phyloP scores from a whole-genome alignment of 176 grass and related monocot genomes.

The Bonia amplexicaulis region DNA sequence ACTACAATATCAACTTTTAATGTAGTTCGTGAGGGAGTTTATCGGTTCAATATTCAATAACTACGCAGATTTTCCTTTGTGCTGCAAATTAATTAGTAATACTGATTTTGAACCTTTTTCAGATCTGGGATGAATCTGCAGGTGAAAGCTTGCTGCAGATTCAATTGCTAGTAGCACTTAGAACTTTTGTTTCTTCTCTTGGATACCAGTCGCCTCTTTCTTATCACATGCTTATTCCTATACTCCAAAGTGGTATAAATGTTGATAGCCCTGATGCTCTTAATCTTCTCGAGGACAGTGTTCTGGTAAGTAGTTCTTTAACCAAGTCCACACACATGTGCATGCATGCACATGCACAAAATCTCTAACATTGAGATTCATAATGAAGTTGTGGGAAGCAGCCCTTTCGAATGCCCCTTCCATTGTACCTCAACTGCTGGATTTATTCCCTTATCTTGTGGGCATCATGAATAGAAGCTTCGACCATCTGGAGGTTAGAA shows the following conservation, averaged over 20 bases:
- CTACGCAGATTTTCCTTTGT: conserved; percentile 26
- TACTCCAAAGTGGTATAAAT: conserved; percentile 83
- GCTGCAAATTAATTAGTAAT: conserved; percentile 27
- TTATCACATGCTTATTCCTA: conserved; percentile 86
- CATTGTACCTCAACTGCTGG: conserved; percentile 75
- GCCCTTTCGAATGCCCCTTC: conserved; percentile 84
- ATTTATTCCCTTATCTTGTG: conserved; percentile 88
- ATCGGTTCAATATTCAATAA: conserved; percentile 6
- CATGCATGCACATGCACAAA: background rate
- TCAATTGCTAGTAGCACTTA: conserved; percentile 76
- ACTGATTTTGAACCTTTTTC: conserved; percentile 23
- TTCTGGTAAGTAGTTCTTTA: conserved; percentile 63
- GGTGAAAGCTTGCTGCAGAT: conserved; percentile 98
- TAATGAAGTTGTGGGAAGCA: conserved; percentile 86
- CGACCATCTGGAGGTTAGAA: conserved; percentile 85
- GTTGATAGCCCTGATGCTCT: conserved; percentile 89
- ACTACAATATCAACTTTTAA: background rate
- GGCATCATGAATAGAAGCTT: conserved; percentile 86
- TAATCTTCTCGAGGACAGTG: conserved; percentile 97
- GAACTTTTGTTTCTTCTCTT: conserved; percentile 84
- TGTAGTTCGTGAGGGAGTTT: background rate
- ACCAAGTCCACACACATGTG: background rate
- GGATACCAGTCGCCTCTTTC: conserved; percentile 77
- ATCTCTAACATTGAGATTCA: conserved; percentile 23
- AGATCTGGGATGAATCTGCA: conserved; percentile 89